Base-by-base conservation (phyloP, 2,329 filamentous ascomycete species). In the Exophiala spinifera region DNA sequence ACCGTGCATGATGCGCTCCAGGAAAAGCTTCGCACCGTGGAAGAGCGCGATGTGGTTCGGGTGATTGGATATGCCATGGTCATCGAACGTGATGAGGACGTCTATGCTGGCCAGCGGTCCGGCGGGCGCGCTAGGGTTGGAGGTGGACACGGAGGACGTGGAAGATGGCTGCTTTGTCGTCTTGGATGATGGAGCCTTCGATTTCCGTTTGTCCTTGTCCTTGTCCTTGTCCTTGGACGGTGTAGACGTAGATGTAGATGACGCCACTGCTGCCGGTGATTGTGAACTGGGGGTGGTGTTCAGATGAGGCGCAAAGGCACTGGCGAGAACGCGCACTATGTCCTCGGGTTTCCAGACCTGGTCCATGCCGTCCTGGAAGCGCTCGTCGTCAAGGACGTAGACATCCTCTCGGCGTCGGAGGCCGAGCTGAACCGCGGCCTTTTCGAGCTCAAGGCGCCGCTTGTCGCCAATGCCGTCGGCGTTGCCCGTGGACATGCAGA, bases 31-130 rank as follows among this genome's bases (percentile, higher is more conserved):
- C 5, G 90, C 89, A 53, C 92, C 94, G 69, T 88, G 80, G 74
- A 91, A 91, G 7, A 97, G 82, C 4, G 91, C 91, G 60, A 88
- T 87, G 75, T 99, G 94, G 76, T 99, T 99, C 19, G 91, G 90
- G 72, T 99, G 94, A 40, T 83, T 82, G 55, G 90, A 96, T 46
- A 99, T 79, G 55, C 94, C 94, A 46, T 73, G 61, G n/a, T 72
- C 68, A 74, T 99, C 94, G 68, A 99, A 99, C 25, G 94, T 99
- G 61, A 99, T 78, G 63, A 99, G 80, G 23, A 87, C 81, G 71
- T 96, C 90, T 67, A 95, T 89, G 49, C 74, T 78, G 0, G 80
- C 74, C 33, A 73, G 68, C 1, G 80, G 81, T 1, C 77, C 69
- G 20, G 70, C 64, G 14, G 72, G 72, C 10, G 11, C 28, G 36